Evolutionary conservation across 371 early-diverging fungal genomes (phyloP).

Genomic region (Homolaphlyctis polyrhiza): DNA sequence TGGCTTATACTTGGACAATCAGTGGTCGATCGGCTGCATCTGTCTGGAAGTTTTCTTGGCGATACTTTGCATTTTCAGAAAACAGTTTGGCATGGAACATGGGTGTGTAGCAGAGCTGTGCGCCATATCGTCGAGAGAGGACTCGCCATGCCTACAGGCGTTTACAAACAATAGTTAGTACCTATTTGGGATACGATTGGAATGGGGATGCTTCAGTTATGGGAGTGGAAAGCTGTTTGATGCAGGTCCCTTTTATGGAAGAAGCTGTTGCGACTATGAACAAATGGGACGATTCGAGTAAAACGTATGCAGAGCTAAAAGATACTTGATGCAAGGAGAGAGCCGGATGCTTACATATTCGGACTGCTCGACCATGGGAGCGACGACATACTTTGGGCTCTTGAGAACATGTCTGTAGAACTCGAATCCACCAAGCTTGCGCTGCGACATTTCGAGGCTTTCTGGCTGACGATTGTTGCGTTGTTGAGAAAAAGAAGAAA

Average conservation of each 20-base stretch:
- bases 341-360: slow-evolving; percentile 13
- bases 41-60: slow-evolving; percentile 70
- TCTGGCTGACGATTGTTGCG: too few species aligned
- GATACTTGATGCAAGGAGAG: too few species aligned
- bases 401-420: slow-evolving; percentile 66
- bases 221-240: too few species aligned
- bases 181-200: too few species aligned
- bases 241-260: too few species aligned
- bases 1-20: slow-evolving; percentile 92
- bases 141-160: slow-evolving; percentile 79
- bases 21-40: slow-evolving; percentile 78
- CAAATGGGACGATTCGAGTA: too few species aligned
- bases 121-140: slow-evolving; percentile 85
- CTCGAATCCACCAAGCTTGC: slow-evolving; percentile 78
- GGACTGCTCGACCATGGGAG: slow-evolving; percentile 74
- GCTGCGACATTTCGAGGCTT: too few species aligned
- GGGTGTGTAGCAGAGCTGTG: slow-evolving; percentile 95
- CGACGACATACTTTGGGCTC: slow-evolving; percentile 74
- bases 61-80: slow-evolving; percentile 45
- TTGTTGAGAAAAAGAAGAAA: too few species aligned
- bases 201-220: not conserved
- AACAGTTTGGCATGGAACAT: slow-evolving; percentile 96
- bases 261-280: too few species aligned
- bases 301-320: too few species aligned
- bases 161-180: not conserved